Evolutionary conservation across 2,329 filamentous ascomycete species (phyloP).

Genomic region (Stagonosporopsis chrysanthemi): DNA sequence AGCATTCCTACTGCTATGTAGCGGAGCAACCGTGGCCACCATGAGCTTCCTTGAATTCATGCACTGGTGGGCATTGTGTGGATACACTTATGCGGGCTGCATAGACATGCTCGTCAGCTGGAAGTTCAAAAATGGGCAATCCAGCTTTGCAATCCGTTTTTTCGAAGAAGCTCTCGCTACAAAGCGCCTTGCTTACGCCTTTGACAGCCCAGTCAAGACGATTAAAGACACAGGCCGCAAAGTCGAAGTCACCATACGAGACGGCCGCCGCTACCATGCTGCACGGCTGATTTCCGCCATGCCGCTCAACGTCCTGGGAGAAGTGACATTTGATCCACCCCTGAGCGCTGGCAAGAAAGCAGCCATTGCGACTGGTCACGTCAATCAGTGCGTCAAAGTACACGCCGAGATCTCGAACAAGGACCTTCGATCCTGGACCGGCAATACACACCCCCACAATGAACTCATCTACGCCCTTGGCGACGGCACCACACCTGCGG

Average conservation of each 20-base stretch:
- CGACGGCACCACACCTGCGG: slow-evolving; percentile 51
- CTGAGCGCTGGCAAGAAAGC: slow-evolving; percentile 46
- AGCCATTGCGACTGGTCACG: slow-evolving; percentile 52
- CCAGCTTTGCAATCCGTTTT: slow-evolving; percentile 55
- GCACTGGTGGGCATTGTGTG: slow-evolving; percentile 53
- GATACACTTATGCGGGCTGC: slow-evolving; percentile 48
- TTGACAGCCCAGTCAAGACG: slow-evolving; percentile 49
- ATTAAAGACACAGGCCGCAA: slow-evolving; percentile 39
- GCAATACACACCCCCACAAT: slow-evolving; percentile 55
- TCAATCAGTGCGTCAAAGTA: slow-evolving; percentile 58
- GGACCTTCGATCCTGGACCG: slow-evolving; percentile 55
- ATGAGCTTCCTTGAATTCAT: slow-evolving; percentile 58
- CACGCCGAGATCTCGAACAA: slow-evolving; percentile 55
- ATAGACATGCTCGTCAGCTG: slow-evolving; percentile 51
- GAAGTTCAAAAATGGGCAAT: slow-evolving; percentile 52
- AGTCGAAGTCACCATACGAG: slow-evolving; percentile 48
- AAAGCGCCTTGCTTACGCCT: slow-evolving; percentile 52
- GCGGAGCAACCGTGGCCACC: slow-evolving; percentile 54
- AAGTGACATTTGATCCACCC: slow-evolving; percentile 53
- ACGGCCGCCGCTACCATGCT: slow-evolving; percentile 36
- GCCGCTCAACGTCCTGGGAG: slow-evolving; percentile 55
- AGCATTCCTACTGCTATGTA: slow-evolving; percentile 54
- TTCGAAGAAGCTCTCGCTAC: slow-evolving; percentile 54
- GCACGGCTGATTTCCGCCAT: slow-evolving; percentile 53
- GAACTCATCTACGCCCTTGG: slow-evolving; percentile 55